These are phyloP conservation scores for Ascochyta viciae-villosae DNA, from an alignment of 2,329 filamentous ascomycete genomes.

Conservation along the genomic window DNA sequence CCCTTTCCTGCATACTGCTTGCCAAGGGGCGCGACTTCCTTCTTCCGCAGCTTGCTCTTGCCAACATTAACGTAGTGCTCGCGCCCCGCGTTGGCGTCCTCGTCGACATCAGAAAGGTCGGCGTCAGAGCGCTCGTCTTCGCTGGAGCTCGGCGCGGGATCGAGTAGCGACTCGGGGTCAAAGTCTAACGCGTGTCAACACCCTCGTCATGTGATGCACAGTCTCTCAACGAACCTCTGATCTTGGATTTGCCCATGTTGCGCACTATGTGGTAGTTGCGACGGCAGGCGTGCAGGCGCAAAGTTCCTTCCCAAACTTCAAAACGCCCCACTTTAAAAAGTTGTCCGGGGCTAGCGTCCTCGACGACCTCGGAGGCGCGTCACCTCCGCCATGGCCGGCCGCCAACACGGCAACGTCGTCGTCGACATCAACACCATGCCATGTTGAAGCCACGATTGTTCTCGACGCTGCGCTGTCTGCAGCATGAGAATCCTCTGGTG, in stretches of 20 bases:
- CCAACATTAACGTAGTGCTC: slow-evolving; percentile 87
- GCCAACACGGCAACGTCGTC: slow-evolving; percentile 2
- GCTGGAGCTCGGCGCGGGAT: slow-evolving; percentile 63
- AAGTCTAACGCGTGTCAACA: slow-evolving; percentile 64
- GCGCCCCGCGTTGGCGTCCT: slow-evolving; percentile 66
- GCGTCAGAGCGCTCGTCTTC: slow-evolving; percentile 64
- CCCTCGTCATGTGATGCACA: fast-evolving
- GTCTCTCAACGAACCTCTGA: slow-evolving; percentile 31
- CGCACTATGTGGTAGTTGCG: slow-evolving; percentile 6
- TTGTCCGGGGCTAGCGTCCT: background rate
- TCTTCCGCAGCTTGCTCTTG: slow-evolving; percentile 84
- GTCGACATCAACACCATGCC: slow-evolving; percentile 35
- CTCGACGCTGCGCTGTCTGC: slow-evolving; percentile 58
- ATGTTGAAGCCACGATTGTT: slow-evolving; percentile 59
- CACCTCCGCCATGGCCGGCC: slow-evolving; percentile 22
- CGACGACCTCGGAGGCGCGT: slow-evolving; percentile 23
- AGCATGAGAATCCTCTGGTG: slow-evolving; percentile 90
- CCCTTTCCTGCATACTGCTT: slow-evolving; percentile 80
- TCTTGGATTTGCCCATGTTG: slow-evolving; percentile 42
- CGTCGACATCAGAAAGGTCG: slow-evolving; percentile 45
- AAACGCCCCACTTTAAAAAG: slow-evolving; percentile 22
- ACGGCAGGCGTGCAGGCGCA: slow-evolving; percentile 12
- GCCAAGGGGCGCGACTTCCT: slow-evolving; percentile 72
- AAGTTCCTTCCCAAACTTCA: slow-evolving; percentile 24
- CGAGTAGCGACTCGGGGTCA: slow-evolving; percentile 74